These are phyloP conservation scores for Rhynchospora tenuis DNA, from an alignment of 176 grass and related monocot species.

Conservation along the genomic window DNA sequence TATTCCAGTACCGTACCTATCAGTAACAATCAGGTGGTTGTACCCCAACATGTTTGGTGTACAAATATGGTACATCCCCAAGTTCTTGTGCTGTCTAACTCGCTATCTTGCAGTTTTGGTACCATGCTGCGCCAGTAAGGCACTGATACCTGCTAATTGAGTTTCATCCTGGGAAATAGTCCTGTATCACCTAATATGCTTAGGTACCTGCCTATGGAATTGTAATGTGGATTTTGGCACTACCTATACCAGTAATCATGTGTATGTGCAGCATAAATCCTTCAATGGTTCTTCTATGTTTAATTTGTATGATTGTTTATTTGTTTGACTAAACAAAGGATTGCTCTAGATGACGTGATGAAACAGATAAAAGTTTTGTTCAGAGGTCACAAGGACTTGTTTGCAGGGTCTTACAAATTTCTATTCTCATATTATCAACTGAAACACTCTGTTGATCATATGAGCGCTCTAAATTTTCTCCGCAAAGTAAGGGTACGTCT, in stretches of 20 bases:
- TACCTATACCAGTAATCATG: neutral
- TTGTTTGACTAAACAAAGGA: neutral
- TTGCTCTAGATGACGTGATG: neutral
- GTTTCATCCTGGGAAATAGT: neutral
- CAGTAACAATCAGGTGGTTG: neutral
- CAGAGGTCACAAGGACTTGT: neutral
- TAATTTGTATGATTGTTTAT: neutral
- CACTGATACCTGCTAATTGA: neutral
- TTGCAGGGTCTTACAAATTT: neutral
- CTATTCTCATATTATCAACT: neutral
- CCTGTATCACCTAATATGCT: neutral
- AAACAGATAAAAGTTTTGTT: neutral
- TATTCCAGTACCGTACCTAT: neutral
- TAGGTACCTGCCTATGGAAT: neutral
- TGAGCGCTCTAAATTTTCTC: neutral
- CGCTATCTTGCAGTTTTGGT: neutral
- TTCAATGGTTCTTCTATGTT: neutral
- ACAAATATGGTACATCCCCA: neutral
- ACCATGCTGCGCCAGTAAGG: neutral
- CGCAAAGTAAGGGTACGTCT: neutral
- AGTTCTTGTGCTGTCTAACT: neutral
- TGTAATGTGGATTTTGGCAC: neutral
- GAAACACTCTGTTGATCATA: neutral
- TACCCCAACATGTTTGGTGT: neutral
- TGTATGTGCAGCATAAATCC: neutral